phyloP scores from a whole-genome alignment of 352 stramenopile genomes.

The Phytophthora aleatoria region DNA sequence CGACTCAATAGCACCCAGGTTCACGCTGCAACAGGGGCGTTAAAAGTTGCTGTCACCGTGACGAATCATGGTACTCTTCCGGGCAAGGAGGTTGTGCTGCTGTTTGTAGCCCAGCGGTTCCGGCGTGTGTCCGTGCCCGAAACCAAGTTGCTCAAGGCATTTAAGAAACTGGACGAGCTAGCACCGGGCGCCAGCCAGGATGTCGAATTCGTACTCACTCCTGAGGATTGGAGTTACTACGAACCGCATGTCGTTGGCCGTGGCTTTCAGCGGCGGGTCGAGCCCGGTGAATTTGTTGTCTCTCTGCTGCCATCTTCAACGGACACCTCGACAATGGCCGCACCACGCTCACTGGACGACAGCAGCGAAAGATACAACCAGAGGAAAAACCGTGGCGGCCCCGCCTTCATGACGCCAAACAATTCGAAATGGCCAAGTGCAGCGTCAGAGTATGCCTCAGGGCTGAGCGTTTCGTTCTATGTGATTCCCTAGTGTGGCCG shows the following conservation, averaged over 20 bases:
- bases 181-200: slow-evolving; percentile 27
- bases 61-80: slow-evolving; percentile 54
- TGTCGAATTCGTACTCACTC: slow-evolving; percentile 52
- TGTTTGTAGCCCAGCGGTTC: slow-evolving; percentile 70
- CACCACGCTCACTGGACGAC: not conserved
- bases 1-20: slow-evolving; percentile 43
- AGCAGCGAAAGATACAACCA: slow-evolving; percentile 11
- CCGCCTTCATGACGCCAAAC: not conserved
- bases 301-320: slow-evolving; percentile 37
- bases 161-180: slow-evolving; percentile 63
- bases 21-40: slow-evolving; percentile 27
- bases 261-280: slow-evolving; percentile 42
- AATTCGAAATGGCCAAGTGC: not conserved
- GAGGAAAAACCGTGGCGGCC: slow-evolving; percentile 14
- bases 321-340: slow-evolving; percentile 13
- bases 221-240: slow-evolving; percentile 63
- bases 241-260: slow-evolving; percentile 42
- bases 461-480: slow-evolving; percentile 29
- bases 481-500: slow-evolving; percentile 17
- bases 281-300: slow-evolving; percentile 62
- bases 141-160: slow-evolving; percentile 78
- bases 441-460: slow-evolving; percentile 1
- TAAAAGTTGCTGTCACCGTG: slow-evolving; percentile 63
- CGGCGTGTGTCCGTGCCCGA: slow-evolving; percentile 60
- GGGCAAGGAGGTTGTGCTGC: slow-evolving; percentile 71